phyloP scores from a whole-genome alignment of 75 land plant genomes.

The Pseudotsuga menziesii region DNA sequence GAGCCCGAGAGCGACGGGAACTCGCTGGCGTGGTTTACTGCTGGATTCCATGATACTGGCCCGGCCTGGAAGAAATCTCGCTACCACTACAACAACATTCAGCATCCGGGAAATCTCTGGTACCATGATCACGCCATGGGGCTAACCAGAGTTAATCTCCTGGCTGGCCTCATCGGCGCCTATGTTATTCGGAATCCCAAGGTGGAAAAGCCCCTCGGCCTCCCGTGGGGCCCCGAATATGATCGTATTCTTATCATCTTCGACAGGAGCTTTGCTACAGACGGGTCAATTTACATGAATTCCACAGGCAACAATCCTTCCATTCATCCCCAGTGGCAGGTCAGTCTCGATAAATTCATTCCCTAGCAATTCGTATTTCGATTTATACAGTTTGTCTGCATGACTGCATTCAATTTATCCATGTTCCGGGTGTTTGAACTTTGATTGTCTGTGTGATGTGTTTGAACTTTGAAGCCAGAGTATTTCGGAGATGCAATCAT shows the following conservation, averaged over 20 bases:
- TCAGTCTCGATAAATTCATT: neutral
- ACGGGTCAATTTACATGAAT: too few species aligned
- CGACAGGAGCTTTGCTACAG: constrained; percentile 27
- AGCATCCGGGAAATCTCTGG: constrained; percentile 27
- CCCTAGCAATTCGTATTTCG: too few species aligned
- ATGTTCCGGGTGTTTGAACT: too few species aligned
- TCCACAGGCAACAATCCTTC: constrained; percentile 29
- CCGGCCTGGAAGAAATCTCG: constrained; percentile 19
- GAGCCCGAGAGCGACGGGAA: too few species aligned
- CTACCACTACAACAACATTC: constrained; percentile 19
- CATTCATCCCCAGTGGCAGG: constrained; percentile 38
- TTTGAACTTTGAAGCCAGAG: constrained; percentile 44
- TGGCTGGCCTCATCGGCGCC: constrained; percentile 27
- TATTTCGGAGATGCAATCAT: constrained; percentile 59
- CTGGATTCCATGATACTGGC: too few species aligned
- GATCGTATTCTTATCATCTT: constrained; percentile 18
- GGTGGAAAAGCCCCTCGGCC: constrained; percentile 9
- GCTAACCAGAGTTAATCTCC: constrained; percentile 20
- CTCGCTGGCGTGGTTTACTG: too few species aligned
- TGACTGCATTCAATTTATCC: too few species aligned
- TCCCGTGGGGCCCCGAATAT: constrained; percentile 17
- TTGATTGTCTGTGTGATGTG: neutral
- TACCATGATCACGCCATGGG: constrained; percentile 41
- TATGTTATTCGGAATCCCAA: constrained; percentile 19
- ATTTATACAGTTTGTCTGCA: too few species aligned